Evolutionary conservation across 352 stramenopile genomes (phyloP), one percentile per base, ranked within the genome.

Genomic region (Pythium utonaiense): DNA sequence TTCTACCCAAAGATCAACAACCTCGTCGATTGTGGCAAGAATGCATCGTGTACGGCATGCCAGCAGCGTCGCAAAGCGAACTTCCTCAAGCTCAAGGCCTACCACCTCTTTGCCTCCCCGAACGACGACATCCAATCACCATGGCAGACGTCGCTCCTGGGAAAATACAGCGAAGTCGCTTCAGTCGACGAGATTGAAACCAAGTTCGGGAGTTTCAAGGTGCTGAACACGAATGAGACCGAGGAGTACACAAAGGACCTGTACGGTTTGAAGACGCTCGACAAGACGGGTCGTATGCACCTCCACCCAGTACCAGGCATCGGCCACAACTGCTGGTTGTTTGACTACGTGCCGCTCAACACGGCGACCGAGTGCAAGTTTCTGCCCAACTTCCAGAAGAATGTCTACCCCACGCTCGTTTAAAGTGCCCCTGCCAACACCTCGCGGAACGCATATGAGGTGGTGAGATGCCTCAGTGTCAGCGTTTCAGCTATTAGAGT

Each of bases 211-310:
- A 49, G 8, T 13, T 38, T 85, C 14, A 66, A 60, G 3, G 36
- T 80, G 0, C 52, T 80, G 19, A 51, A 69, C 6, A 74, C 69
- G 64, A 68, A 53, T 30, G 53, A 75, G 10, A 74, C 73, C n/a
- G 17, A 45, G 0, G 73, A 81, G 56, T 78, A 75, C 54, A 54
- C 47, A 8, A 24, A 57, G 3, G 73, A 81, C 54, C 62, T 58
- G 19, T 81, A 73, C 24, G 67, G 73, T 3, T 40, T 77, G 22
- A 27, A 53, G 8, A 70, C 68, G 27, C 44, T 79, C 24, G 62
- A 78, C 19, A 49, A 64, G 21, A 62, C 59, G 24, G 40, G 65
- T 3, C 50, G 50, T 0, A 47, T 78, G 1, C 60, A 69, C 45
- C 24, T 72, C 5, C 61, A 70, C 21, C 38, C 38, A 12, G 53